phyloP scores from a whole-genome alignment of 257 asterid genomes.

The Mentha longifolia region DNA sequence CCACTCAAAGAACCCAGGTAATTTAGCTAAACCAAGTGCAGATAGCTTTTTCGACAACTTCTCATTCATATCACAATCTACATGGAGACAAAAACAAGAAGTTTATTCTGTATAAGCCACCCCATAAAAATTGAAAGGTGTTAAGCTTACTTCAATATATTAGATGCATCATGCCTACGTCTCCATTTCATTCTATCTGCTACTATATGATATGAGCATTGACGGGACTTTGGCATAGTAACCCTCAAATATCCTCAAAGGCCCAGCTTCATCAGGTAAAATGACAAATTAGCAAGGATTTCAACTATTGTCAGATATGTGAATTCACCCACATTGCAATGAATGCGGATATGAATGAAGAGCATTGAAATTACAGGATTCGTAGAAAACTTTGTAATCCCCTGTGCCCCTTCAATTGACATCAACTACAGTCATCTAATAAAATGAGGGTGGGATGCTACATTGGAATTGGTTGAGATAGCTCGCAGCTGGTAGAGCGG shows the following conservation, averaged over 20 bases:
- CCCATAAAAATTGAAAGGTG: constrained; percentile 21
- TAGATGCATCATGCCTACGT: constrained; percentile 12
- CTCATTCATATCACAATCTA: constrained; percentile 54
- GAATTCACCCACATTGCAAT: no score
- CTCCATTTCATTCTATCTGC: constrained; percentile 3
- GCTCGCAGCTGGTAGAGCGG: no score
- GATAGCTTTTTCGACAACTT: constrained; percentile 60
- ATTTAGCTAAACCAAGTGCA: constrained; percentile 85
- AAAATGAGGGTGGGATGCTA: no score
- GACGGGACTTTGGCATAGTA: neutral
- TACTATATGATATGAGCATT: constrained; percentile 4
- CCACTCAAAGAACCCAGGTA: constrained; percentile 95
- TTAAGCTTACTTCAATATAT: constrained; percentile 12
- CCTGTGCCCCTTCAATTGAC: no score
- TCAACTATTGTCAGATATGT: no score
- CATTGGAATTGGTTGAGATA: no score
- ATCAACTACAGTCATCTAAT: no score
- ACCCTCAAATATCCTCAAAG: constrained; percentile 20
- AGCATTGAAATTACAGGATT: no score
- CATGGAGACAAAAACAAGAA: constrained; percentile 35
- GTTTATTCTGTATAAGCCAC: constrained; percentile 20
- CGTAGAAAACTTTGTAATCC: no score
- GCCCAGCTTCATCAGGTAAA: constrained; percentile 16
- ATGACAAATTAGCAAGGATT: neutral
- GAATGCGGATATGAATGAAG: no score